A percentile compares a stretch with the other conserved stretches of the same genome.
Conservation (phyloP, 2,329 filamentous ascomycete species). For the Teratosphaeria gauchensis region DNA sequence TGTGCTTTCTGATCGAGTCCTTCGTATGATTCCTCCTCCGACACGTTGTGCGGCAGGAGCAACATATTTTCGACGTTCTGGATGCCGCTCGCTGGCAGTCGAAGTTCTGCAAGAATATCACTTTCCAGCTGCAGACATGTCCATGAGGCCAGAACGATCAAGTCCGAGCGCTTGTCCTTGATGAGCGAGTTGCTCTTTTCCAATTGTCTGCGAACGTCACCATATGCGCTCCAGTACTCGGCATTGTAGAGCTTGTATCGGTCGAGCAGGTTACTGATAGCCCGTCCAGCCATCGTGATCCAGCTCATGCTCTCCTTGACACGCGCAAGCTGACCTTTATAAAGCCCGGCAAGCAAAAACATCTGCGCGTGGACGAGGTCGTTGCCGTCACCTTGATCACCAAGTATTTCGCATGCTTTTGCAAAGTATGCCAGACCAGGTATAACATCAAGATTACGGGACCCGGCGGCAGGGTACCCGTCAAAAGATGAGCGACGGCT, state of each 20-base stretch:
- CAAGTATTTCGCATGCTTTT: conserved; percentile 75
- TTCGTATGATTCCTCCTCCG: conserved; percentile 19
- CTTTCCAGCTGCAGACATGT: conserved; percentile 89
- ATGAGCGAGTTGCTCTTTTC: conserved; percentile 18
- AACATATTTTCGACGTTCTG: conserved; percentile 50
- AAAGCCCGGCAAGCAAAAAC: conserved; percentile 74
- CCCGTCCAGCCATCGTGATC: conserved; percentile 52
- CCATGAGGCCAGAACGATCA: conserved; percentile 66
- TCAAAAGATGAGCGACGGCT: conserved; percentile 25
- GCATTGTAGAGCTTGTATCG: conserved; percentile 45
- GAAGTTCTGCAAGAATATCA: conserved; percentile 82
- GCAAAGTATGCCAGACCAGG: conserved; percentile 87
- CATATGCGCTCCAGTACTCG: conserved; percentile 24
- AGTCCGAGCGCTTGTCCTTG: conserved; percentile 27
- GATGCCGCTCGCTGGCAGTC: conserved; percentile 51
- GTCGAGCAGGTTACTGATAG: conserved; percentile 63
- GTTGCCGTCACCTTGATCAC: conserved; percentile 67
- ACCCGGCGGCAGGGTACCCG: conserved; percentile 7
- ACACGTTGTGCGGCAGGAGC: conserved; percentile 54
- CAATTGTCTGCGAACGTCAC: conserved; percentile 26
- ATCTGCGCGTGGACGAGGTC: conserved; percentile 79
- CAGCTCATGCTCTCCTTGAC: conserved; percentile 76
- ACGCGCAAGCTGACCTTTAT: conserved; percentile 77
- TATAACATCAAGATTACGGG: conserved; percentile 59
- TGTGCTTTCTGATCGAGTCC: conserved; percentile 11